These are phyloP conservation scores for Rhizophora mangle DNA, from an alignment of 345 rosid species.

Conservation along the genomic window DNA sequence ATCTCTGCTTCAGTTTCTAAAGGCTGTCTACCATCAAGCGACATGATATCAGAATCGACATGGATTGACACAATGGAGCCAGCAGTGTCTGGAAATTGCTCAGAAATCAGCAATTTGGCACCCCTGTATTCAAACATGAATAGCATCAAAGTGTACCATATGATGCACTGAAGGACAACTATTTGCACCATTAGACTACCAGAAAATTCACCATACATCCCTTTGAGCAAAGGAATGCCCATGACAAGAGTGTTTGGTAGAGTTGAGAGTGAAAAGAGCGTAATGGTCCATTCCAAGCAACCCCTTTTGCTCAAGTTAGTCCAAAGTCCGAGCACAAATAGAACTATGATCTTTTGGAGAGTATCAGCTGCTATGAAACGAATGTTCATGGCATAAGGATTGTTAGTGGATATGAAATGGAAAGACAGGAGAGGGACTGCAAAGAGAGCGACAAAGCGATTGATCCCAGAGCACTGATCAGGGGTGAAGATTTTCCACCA, in stretches of 20 bases:
- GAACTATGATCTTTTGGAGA: slow-evolving; percentile 77
- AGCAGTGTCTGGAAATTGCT: slow-evolving; percentile 94
- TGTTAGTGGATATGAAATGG: slow-evolving; percentile 85
- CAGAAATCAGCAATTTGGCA: slow-evolving; percentile 78
- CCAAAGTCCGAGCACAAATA: slow-evolving; percentile 59
- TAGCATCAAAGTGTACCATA: slow-evolving; percentile 92
- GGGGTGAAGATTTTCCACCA: slow-evolving; percentile 99
- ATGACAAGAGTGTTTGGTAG: slow-evolving; percentile 91
- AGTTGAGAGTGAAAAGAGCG: slow-evolving; percentile 84
- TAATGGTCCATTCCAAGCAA: slow-evolving; percentile 88
- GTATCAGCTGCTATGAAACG: slow-evolving; percentile 90
- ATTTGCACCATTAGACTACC: slow-evolving; percentile 92
- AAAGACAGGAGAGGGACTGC: slow-evolving; percentile 98
- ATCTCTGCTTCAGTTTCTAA: slow-evolving; percentile 84
- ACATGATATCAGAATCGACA: slow-evolving; percentile 85
- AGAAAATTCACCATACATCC: slow-evolving; percentile 71
- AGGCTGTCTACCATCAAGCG: slow-evolving; percentile 73
- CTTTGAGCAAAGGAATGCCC: slow-evolving; percentile 90
- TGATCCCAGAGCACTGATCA: slow-evolving; percentile 96
- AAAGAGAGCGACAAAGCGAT: slow-evolving; percentile 95
- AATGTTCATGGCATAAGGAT: slow-evolving; percentile 80
- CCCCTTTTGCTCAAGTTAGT: slow-evolving; percentile 54
- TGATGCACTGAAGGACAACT: slow-evolving; percentile 90
- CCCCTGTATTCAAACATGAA: slow-evolving; percentile 90
- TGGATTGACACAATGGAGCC: slow-evolving; percentile 88